phyloP scores from a whole-genome alignment of 495 filamentous ascomycete genomes.

The Xylaria curta region DNA sequence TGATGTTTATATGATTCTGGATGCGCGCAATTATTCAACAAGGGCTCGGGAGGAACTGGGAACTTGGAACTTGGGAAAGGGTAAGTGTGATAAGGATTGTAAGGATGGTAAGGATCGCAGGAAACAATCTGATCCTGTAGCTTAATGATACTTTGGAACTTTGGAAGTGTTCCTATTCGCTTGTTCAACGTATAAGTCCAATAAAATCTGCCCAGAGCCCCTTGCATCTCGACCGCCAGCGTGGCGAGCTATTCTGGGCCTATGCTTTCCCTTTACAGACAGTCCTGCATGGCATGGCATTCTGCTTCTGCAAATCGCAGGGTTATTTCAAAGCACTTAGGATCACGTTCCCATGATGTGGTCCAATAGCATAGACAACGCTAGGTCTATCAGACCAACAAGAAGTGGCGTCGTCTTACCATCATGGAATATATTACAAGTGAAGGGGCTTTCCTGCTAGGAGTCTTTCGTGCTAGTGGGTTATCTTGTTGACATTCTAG shows the following conservation, averaged over 20 bases:
- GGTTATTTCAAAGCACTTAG: background rate
- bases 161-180: slow-evolving; percentile 6
- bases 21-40: background rate
- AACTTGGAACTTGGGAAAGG: background rate
- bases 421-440: background rate
- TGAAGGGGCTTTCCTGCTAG: background rate
- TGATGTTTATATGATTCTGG: background rate
- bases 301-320: background rate
- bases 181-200: slow-evolving; percentile 5
- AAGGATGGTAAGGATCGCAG: background rate
- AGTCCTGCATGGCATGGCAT: background rate
- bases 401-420: background rate
- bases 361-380: background rate
- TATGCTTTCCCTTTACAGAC: background rate
- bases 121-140: background rate
- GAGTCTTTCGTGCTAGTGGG: background rate
- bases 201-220: background rate
- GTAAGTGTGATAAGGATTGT: background rate
- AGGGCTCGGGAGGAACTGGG: background rate
- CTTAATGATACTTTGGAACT: slow-evolving; percentile 1
- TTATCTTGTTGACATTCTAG: slow-evolving; percentile 11
- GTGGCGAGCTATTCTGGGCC: background rate
- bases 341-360: background rate
- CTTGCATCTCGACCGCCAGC: background rate
- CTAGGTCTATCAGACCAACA: background rate